Conservation (phyloP, 2,329 filamentous ascomycete species). For the Chrysoporthe deuterocubensis region DNA sequence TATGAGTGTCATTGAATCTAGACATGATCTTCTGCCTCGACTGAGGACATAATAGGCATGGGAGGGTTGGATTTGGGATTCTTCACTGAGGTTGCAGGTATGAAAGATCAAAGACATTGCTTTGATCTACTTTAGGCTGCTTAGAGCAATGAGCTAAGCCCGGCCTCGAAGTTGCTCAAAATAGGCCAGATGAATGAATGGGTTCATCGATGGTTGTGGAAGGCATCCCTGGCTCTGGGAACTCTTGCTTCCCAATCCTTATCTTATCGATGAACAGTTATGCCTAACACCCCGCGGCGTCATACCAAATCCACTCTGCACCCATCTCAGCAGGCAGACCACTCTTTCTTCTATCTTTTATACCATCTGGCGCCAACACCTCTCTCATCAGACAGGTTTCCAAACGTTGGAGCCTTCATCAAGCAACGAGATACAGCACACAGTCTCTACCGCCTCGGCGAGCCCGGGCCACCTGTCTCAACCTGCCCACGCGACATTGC, state of each 20-base stretch:
- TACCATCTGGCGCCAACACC: background rate
- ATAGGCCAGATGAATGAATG: too few species aligned
- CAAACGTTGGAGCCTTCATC: background rate
- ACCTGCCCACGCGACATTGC: constrained; percentile 5
- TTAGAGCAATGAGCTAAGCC: too few species aligned
- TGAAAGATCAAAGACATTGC: too few species aligned
- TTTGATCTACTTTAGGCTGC: too few species aligned
- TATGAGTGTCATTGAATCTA: background rate
- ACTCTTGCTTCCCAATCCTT: background rate
- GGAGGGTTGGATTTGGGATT: too few species aligned
- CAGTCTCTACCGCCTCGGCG: constrained; percentile 4
- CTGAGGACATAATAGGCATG: too few species aligned
- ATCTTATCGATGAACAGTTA: constrained; percentile 8
- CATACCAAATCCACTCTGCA: background rate
- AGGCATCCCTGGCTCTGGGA: background rate
- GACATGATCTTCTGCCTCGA: background rate
- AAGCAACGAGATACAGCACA: background rate
- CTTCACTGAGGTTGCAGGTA: too few species aligned
- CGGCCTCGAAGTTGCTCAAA: too few species aligned
- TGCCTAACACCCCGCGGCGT: constrained; percentile 8
- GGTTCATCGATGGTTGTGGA: background rate
- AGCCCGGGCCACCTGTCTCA: background rate
- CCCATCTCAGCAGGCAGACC: background rate
- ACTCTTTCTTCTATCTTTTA: background rate
- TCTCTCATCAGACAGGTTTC: background rate